Evolutionary conservation across 139 green algal genomes (phyloP).

Genomic region (Chlorella vulgaris): DNA sequence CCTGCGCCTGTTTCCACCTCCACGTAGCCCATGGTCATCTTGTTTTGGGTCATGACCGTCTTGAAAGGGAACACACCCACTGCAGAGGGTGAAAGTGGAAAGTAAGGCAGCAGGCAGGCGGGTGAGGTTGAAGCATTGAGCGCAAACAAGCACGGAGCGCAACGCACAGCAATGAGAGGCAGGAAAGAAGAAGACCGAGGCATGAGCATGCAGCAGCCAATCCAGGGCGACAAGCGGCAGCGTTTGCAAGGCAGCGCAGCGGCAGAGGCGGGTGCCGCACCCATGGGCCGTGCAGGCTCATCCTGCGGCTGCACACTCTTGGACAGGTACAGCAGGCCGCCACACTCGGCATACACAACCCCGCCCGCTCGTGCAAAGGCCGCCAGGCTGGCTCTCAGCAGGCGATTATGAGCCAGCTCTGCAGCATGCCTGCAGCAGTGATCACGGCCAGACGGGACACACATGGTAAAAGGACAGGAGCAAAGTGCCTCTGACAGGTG

Average conservation of each 20-base stretch:
- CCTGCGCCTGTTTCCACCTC: slow-evolving; percentile 58
- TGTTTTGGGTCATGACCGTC: slow-evolving; percentile 58
- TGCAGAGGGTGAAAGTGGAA: slow-evolving; percentile 30
- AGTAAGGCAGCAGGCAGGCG: background rate
- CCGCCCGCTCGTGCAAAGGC: slow-evolving; percentile 87
- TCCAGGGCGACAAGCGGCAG: too few species aligned
- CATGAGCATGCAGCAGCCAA: too few species aligned
- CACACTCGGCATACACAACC: slow-evolving; percentile 91
- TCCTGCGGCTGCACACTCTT: slow-evolving; percentile 58
- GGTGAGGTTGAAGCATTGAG: too few species aligned
- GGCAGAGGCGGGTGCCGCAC: slow-evolving; percentile 30
- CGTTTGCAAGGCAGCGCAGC: too few species aligned
- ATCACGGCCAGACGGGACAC: background rate
- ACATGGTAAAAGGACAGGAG: background rate
- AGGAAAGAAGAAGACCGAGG: too few species aligned
- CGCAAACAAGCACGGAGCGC: too few species aligned
- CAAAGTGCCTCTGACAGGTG: background rate
- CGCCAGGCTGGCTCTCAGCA: slow-evolving; percentile 60
- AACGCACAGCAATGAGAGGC: too few species aligned
- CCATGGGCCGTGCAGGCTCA: slow-evolving; percentile 42
- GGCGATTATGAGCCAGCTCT: slow-evolving; percentile 75
- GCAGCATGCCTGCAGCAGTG: slow-evolving; percentile 43
- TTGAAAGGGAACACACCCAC: slow-evolving; percentile 89
- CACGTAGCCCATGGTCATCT: slow-evolving; percentile 73
- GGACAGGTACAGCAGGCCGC: slow-evolving; percentile 88